phyloP scores from a whole-genome alignment of 2,329 filamentous ascomycete species.

The Monosporascus sp. region DNA sequence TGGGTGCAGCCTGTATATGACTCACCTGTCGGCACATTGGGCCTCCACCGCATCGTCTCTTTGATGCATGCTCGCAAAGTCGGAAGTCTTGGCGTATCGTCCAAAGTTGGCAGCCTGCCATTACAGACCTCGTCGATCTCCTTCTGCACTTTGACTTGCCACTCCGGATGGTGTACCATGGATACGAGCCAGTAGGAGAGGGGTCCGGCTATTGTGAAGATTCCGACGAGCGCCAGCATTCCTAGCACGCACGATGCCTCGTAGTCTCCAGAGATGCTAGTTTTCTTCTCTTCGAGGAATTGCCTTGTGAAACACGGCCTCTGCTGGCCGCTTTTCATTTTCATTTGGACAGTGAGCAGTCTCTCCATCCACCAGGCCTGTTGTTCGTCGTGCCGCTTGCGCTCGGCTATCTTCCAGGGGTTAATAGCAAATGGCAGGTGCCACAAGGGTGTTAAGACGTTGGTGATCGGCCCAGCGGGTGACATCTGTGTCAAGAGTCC shows the following conservation, averaged over 20 bases:
- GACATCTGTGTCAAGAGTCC: conserved; percentile 54
- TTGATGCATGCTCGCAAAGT: conserved; percentile 41
- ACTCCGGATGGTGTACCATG: conserved; percentile 43
- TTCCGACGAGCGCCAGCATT: conserved; percentile 32
- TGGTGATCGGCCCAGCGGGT: conserved; percentile 52
- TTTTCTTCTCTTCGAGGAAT: conserved; percentile 32
- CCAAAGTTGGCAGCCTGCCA: conserved; percentile 36
- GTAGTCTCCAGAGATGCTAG: conserved; percentile 24
- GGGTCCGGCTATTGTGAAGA: conserved; percentile 31
- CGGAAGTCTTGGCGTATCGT: conserved; percentile 36
- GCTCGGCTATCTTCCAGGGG: conserved; percentile 48
- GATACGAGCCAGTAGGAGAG: conserved; percentile 32
- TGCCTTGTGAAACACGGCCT: conserved; percentile 35
- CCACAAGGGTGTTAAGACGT: conserved; percentile 49
- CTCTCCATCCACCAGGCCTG: conserved; percentile 47
- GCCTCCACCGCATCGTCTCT: conserved; percentile 38
- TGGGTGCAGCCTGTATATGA: background rate
- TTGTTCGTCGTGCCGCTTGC: conserved; percentile 47
- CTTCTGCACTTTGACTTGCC: conserved; percentile 38
- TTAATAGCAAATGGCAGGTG: conserved; percentile 43
- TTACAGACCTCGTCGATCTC: conserved; percentile 39
- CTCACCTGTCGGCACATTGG: conserved; percentile 37
- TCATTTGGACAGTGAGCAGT: conserved; percentile 30
- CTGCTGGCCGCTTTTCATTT: conserved; percentile 34
- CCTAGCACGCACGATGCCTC: conserved; percentile 28